Evolutionary conservation across 2,329 filamentous ascomycete genomes (phyloP).

Genomic region (Cucurbitaria berberidis): DNA sequence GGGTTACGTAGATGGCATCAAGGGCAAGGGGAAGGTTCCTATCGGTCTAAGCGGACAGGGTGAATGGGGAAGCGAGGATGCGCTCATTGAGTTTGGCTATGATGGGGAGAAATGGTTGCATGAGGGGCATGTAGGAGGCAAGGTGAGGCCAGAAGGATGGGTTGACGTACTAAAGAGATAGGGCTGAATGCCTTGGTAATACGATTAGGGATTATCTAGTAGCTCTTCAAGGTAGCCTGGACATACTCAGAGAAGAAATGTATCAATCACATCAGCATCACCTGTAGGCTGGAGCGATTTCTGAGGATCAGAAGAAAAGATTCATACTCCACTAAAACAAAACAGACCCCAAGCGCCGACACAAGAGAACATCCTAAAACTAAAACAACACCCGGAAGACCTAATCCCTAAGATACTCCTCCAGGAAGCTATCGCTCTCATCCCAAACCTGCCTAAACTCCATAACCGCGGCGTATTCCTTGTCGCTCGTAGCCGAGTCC

Average conservation of each 20-base stretch:
- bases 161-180: conserved; percentile 46
- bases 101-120: conserved; percentile 59
- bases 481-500: neutral
- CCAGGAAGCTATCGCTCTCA: neutral
- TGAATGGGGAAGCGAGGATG: conserved; percentile 62
- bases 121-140: conserved; percentile 44
- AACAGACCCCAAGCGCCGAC: too few species aligned
- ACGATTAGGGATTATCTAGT: neutral
- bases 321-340: too few species aligned
- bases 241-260: neutral
- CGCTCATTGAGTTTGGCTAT: conserved; percentile 59
- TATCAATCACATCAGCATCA: too few species aligned
- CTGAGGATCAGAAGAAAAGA: too few species aligned
- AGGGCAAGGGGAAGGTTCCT: conserved; percentile 61
- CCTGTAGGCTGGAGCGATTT: too few species aligned
- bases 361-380: too few species aligned
- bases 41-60: conserved; percentile 62
- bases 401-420: neutral
- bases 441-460: neutral
- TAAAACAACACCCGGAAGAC: neutral
- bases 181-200: neutral
- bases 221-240: neutral
- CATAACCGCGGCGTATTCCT: neutral
- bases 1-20: conserved; percentile 68
- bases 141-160: conserved; percentile 45